Base-by-base conservation (phyloP, 768 basidiomycete species). In the Serendipita vermifera region DNA sequence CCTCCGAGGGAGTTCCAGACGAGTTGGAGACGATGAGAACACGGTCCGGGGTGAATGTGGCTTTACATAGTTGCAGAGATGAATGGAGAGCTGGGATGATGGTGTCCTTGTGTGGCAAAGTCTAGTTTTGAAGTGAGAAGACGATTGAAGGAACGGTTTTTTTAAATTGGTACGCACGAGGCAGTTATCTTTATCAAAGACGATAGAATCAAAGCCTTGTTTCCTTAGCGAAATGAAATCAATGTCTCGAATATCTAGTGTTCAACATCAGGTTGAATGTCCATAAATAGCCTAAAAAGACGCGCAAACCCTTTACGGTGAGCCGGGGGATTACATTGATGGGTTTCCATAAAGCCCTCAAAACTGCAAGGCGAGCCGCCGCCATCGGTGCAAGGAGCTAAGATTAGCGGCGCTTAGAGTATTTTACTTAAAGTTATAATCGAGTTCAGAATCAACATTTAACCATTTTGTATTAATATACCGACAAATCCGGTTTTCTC, bases 161-260 rank as follows among this genome's bases (percentile, higher is more conserved):
- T n/a, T n/a, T n/a, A n/a, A 1, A 33, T 46, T 46, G 3, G 15
- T 3, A 71, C 84, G 27, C 60, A 89, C 94, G 61, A 98, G 70
- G 65, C 94, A 98, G 63, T 99, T 98, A 65, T 99, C 94, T 70
- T 98, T 97, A 76, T 98, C 94, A 62, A 98, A 85, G 1, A 99
- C 81, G 2, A 85, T 87, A n/a, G 87, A 91, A 41, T 81, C 78
- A 66, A 89, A 92, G 3, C 93, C 91, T 5, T 82, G 79, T 57
- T 74, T 73, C 57, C 77, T 77, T 35, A 98, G 72, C 33, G 80
- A 80, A 6, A 62, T 62, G 73, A 89, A 91, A 68, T 93, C 80
- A 63, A 93, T 74, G 61, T 83, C 76, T 74, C 87, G 85, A 63
- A 93, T 88, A 66, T 88, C 88, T 87, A 75, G 11, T 15, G 41